Percentiles rank a stretch among this genome's conserved stretches.
Evolutionary conservation across 495 filamentous ascomycete species (phyloP).

Genomic region (Apodospora peruviana): DNA sequence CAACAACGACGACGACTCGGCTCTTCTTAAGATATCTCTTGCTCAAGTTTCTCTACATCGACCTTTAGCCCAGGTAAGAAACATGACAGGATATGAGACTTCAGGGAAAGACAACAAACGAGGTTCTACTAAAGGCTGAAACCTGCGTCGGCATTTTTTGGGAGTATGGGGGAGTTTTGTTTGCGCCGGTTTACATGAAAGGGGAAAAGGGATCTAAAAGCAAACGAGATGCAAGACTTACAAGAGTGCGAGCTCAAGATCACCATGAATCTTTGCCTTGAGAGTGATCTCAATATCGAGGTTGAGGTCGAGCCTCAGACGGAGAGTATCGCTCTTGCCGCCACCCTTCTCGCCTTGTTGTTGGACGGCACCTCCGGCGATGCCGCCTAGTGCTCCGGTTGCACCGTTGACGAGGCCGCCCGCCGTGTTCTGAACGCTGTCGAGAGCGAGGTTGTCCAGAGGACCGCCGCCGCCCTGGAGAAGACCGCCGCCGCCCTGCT

Average conservation of each 20-base stretch:
- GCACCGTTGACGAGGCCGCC: constrained; percentile 54
- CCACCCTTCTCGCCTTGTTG: constrained; percentile 48
- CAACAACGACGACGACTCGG: not conserved
- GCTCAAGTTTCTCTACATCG: constrained; percentile 34
- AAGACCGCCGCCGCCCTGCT: constrained; percentile 42
- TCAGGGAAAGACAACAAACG: not conserved
- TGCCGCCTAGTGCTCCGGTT: constrained; percentile 52
- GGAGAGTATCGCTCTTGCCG: constrained; percentile 57
- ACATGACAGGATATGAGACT: constrained; percentile 11
- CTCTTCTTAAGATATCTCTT: not conserved
- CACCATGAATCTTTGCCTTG: constrained; percentile 90
- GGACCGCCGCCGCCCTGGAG: constrained; percentile 45
- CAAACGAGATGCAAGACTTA: constrained; percentile 37
- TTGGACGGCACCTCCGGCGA: constrained; percentile 41
- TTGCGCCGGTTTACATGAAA: not conserved
- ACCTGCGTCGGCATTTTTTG: constrained; percentile 13
- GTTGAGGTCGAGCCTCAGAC: constrained; percentile 76
- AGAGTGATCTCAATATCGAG: constrained; percentile 85
- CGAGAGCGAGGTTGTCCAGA: constrained; percentile 55
- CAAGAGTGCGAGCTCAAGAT: constrained; percentile 80
- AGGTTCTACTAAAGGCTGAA: constrained; percentile 10
- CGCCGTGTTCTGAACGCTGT: constrained; percentile 60
- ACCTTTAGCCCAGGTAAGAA: constrained; percentile 29
- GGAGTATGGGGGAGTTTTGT: not conserved
- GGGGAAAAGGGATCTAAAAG: constrained; percentile 3